Evolutionary conservation across 1,284 basidiomycete genomes (phyloP).

Genomic region (Leccinum insolens): DNA sequence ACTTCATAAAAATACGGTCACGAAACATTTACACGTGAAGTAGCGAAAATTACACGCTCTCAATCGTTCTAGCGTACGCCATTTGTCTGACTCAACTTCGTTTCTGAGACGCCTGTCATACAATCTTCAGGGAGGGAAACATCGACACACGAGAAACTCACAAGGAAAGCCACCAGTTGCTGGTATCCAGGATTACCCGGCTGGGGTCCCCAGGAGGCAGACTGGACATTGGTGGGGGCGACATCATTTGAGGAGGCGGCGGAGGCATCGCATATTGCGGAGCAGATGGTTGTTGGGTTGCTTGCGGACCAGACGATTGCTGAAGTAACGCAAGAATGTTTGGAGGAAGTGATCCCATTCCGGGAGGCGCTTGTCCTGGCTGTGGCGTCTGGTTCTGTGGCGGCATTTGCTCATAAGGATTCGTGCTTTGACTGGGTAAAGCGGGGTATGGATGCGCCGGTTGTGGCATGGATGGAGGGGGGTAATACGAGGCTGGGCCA

Average conservation of each 20-base stretch:
- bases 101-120: slow-evolving; percentile 28
- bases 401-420: slow-evolving; percentile 42
- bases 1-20: slow-evolving; percentile 33
- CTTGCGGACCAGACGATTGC: slow-evolving; percentile 42
- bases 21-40: slow-evolving; percentile 16
- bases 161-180: slow-evolving; percentile 58
- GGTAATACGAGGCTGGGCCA: slow-evolving; percentile 42
- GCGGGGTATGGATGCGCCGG: slow-evolving; percentile 39
- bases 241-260: slow-evolving; percentile 38
- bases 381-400: slow-evolving; percentile 40
- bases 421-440: slow-evolving; percentile 28
- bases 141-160: slow-evolving; percentile 30
- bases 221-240: slow-evolving; percentile 43
- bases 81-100: slow-evolving; percentile 18
- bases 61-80: background rate
- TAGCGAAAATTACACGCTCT: background rate
- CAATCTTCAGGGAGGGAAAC: background rate
- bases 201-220: slow-evolving; percentile 38
- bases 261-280: slow-evolving; percentile 45
- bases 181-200: slow-evolving; percentile 49
- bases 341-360: slow-evolving; percentile 52
- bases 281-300: slow-evolving; percentile 39
- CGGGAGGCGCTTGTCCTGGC: slow-evolving; percentile 37
- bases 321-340: slow-evolving; percentile 68
- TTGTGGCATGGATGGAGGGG: slow-evolving; percentile 41